Percentiles rank a stretch among this genome's conserved stretches.
Conservation (phyloP, 805 yeast genomes). For the Yamadazyma laniorum region DNA sequence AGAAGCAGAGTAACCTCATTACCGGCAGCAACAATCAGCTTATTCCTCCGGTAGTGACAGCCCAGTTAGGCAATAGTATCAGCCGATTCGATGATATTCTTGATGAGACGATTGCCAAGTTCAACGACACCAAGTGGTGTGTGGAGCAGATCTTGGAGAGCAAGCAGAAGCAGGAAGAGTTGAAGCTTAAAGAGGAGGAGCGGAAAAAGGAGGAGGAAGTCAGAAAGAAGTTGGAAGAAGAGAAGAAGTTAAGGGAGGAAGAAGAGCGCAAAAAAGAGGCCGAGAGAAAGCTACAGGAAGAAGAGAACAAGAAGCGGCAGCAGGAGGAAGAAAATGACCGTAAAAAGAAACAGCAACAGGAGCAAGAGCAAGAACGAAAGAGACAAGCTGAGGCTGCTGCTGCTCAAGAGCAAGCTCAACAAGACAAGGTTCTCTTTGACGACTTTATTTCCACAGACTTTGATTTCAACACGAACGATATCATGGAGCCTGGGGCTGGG, state of each 20-base stretch:
- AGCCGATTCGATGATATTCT: conserved; percentile 39
- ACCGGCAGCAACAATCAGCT: conserved; percentile 43
- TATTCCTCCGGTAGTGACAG: conserved; percentile 35
- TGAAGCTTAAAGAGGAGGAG: conserved; percentile 33
- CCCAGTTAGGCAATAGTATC: conserved; percentile 34
- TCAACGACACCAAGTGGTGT: conserved; percentile 46
- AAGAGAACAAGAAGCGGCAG: conserved; percentile 18
- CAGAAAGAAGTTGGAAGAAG: conserved; percentile 22
- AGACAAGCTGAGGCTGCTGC: conserved; percentile 11
- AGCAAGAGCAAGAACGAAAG: conserved; percentile 14
- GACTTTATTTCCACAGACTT: conserved; percentile 17
- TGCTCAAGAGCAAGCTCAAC: conserved; percentile 4
- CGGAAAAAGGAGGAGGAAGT: conserved; percentile 18
- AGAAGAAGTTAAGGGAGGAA: conserved; percentile 16
- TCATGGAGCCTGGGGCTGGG: conserved; percentile 3
- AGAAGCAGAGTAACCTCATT: conserved; percentile 38
- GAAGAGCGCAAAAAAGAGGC: conserved; percentile 18
- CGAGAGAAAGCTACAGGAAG: conserved; percentile 19
- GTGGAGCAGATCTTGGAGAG: conserved; percentile 41
- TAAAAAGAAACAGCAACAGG: conserved; percentile 17
- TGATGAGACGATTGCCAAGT: conserved; percentile 41
- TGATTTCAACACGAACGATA: conserved; percentile 18
- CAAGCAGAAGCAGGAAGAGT: conserved; percentile 41
- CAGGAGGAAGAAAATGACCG: conserved; percentile 18
- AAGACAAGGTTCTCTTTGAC: conserved; percentile 14